These are phyloP conservation scores for Lentinula edodes DNA, from an alignment of 768 basidiomycete genomes.

Conservation along the genomic window DNA sequence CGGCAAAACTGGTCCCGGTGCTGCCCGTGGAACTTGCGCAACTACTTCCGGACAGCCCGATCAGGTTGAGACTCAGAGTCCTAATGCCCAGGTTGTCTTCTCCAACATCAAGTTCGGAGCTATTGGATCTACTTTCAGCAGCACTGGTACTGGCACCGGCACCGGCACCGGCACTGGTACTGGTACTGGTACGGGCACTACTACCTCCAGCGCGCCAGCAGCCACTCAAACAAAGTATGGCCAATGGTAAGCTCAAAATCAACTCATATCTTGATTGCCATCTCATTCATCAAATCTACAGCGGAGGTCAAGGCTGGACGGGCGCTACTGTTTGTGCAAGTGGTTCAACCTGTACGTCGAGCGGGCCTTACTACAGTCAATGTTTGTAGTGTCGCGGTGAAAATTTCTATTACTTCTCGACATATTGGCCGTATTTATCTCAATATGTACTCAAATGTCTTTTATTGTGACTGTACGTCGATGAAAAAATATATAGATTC, in stretches of 20 bases:
- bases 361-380: slow-evolving; percentile 10
- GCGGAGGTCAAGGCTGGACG: slow-evolving; percentile 12
- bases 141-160: slow-evolving; percentile 7
- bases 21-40: slow-evolving; percentile 29
- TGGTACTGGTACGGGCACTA: not conserved
- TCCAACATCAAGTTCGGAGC: slow-evolving; percentile 34
- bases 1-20: slow-evolving; percentile 19
- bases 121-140: slow-evolving; percentile 28
- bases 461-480: too few species aligned
- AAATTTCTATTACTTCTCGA: not conserved
- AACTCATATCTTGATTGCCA: not conserved
- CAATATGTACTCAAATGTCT: too few species aligned
- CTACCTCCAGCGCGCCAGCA: not conserved
- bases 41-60: slow-evolving; percentile 28
- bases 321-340: slow-evolving; percentile 13
- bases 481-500: too few species aligned
- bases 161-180: not conserved
- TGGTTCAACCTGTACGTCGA: slow-evolving; percentile 9
- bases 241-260: slow-evolving; percentile 5
- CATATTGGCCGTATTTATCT: too few species aligned
- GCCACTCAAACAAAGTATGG: slow-evolving; percentile 8
- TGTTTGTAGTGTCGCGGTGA: not conserved
- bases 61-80: slow-evolving; percentile 22
- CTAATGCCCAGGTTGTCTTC: slow-evolving; percentile 25
- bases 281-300: not conserved